phyloP scores from a whole-genome alignment of 2,329 filamentous ascomycete species.

The Neonectria hederae region DNA sequence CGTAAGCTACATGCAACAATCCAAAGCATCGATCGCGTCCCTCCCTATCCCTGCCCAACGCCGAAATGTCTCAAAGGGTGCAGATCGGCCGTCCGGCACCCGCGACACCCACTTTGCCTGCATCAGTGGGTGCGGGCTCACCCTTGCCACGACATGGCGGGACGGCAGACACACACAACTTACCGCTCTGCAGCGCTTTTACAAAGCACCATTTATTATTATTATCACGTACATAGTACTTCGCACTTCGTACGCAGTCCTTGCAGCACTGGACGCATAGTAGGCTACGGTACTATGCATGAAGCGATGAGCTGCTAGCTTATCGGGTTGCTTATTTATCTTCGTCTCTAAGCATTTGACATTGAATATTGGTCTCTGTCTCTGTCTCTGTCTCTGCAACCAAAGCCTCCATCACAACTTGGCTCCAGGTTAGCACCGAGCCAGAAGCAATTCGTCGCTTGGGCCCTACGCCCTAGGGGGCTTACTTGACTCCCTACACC shows the following conservation, averaged over 20 bases:
- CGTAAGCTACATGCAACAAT: constrained; percentile 4
- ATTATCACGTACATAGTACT: neutral
- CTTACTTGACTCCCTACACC: constrained; percentile 5
- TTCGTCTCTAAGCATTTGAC: neutral
- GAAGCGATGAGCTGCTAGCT: neutral
- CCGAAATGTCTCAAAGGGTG: constrained; percentile 10
- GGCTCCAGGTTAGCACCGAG: neutral
- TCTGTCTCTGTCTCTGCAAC: constrained; percentile 22
- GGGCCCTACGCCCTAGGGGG: too few species aligned
- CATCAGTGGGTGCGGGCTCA: neutral
- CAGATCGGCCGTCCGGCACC: constrained; percentile 10
- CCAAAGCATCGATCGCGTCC: constrained; percentile 12
- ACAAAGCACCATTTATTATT: too few species aligned
- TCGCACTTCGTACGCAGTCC: neutral
- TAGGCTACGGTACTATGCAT: neutral
- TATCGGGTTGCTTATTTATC: neutral
- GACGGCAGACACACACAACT: neutral
- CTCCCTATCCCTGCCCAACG: constrained; percentile 17
- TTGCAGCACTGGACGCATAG: neutral
- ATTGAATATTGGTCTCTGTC: neutral
- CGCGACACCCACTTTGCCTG: constrained; percentile 3
- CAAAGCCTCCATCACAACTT: constrained; percentile 29
- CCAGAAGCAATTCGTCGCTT: constrained; percentile 37
- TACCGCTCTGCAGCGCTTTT: neutral
- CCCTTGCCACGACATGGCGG: neutral